Evolutionary conservation across 169 alveolate species (phyloP), one percentile per base, ranked within the genome.

Genomic region (Plasmodium malariae): DNA sequence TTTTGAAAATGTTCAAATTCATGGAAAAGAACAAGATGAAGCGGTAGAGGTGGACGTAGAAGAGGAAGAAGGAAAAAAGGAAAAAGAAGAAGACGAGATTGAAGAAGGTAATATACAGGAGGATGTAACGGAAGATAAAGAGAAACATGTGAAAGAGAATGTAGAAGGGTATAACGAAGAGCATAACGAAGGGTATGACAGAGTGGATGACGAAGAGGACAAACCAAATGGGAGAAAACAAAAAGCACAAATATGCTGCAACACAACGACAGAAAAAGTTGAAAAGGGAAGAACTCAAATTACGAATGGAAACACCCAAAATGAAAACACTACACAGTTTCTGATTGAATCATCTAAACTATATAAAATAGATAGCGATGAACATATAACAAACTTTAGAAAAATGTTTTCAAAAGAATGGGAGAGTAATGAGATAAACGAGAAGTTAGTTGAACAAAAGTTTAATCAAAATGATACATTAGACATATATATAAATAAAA

Each of bases 401-500:
- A 69, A 45, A 4, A 51, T 83, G 40, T 51, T 83, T 51, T 62
- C 63, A 17, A 49, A 76, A 34, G 43, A 57, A 9, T 49, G n/a
- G 9, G 60, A 73, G 40, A 26, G 43, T 24, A 19, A 59, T 9
- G 55, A 63, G 0, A 21, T 30, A 2, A 40, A 34, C 34, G n/a
- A 74, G 3, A 74, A 19, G 34, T 12, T 34, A 34, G 9, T n/a
- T 21, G 62, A 28, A 21, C 5, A 51, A 24, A 76, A 28, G 12
- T 32, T 49, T 28, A 26, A 51, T 37, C 63, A 65, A 40, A 69
- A 57, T 54, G 83, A 55, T 4, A 34, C 48, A 24, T 48, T 54
- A 54, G 78, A 37, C 17, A 26, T 28, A 32, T 83, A 83, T 32
- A 26, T 83, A 67, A 83, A 83, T 83, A 65, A 69, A 83, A 83